phyloP scores from a whole-genome alignment of 768 basidiomycete species.

The Mycena floridula region DNA sequence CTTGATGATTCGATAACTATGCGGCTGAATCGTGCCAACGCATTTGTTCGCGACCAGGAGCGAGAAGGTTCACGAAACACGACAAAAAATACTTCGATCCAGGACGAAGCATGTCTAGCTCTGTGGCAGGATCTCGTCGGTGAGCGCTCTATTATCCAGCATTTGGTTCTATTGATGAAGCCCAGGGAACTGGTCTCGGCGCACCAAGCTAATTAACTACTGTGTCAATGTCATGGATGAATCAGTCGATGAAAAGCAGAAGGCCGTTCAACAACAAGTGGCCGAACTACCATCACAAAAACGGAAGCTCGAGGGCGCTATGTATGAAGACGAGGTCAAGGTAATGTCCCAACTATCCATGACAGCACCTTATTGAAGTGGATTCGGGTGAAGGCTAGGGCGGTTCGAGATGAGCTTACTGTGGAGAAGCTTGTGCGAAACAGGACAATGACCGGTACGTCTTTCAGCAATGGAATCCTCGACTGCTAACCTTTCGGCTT shows the following conservation, averaged over 20 bases:
- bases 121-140: slow-evolving; percentile 78
- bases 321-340: slow-evolving; percentile 68
- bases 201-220: slow-evolving; percentile 69
- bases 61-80: slow-evolving; percentile 33
- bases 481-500: slow-evolving; percentile 6
- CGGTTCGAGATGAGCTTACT: slow-evolving; percentile 48
- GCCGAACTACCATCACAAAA: slow-evolving; percentile 32
- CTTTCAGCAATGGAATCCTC: slow-evolving; percentile 1
- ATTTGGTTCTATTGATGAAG: slow-evolving; percentile 9
- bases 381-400: slow-evolving; percentile 34
- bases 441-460: slow-evolving; percentile 46
- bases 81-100: slow-evolving; percentile 45
- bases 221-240: slow-evolving; percentile 68
- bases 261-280: slow-evolving; percentile 33
- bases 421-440: slow-evolving; percentile 48
- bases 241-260: slow-evolving; percentile 50
- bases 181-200: slow-evolving; percentile 62
- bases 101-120: slow-evolving; percentile 70
- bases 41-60: slow-evolving; percentile 69
- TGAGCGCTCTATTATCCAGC: slow-evolving; percentile 27
- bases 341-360: slow-evolving; percentile 26
- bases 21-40: slow-evolving; percentile 75
- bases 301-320: slow-evolving; percentile 46
- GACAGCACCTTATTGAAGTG: slow-evolving; percentile 3
- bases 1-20: slow-evolving; percentile 77